Percentiles rank a stretch among this genome's conserved stretches.
These are phyloP conservation scores for Meyerozyma sp. DNA, from an alignment of 1,139 yeast genomes.

Conservation along the genomic window DNA sequence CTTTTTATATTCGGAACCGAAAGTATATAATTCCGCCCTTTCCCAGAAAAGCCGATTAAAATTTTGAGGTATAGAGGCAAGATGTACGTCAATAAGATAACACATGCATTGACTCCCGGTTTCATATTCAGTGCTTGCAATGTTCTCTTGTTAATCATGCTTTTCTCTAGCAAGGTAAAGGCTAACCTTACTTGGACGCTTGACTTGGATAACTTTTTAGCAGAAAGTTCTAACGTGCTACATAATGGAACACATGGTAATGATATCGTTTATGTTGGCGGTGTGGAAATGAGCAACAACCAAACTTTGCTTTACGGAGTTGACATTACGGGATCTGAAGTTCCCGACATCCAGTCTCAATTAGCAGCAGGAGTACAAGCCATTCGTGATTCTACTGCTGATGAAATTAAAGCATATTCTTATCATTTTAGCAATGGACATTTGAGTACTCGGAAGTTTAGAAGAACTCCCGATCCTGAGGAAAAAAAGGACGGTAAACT, in stretches of 20 bases:
- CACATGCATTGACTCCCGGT: background rate
- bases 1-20: too few relatives aligned
- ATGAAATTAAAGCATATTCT: background rate
- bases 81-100: background rate
- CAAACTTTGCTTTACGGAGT: background rate
- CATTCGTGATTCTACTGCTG: background rate
- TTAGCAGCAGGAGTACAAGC: background rate
- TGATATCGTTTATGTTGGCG: background rate
- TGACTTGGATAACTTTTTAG: background rate
- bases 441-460: background rate
- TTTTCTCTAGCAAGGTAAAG: background rate
- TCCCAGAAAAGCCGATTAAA: too few relatives aligned
- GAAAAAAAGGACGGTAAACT: background rate
- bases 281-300: background rate
- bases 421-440: background rate
- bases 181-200: background rate
- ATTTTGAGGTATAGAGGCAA: background rate
- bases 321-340: background rate
- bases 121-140: background rate
- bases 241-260: background rate
- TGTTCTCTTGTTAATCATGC: background rate
- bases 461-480: background rate
- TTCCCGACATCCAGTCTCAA: background rate
- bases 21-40: too few relatives aligned
- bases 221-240: background rate